Evolutionary conservation across 768 basidiomycete species (phyloP).

Genomic region (Russula abietina): DNA sequence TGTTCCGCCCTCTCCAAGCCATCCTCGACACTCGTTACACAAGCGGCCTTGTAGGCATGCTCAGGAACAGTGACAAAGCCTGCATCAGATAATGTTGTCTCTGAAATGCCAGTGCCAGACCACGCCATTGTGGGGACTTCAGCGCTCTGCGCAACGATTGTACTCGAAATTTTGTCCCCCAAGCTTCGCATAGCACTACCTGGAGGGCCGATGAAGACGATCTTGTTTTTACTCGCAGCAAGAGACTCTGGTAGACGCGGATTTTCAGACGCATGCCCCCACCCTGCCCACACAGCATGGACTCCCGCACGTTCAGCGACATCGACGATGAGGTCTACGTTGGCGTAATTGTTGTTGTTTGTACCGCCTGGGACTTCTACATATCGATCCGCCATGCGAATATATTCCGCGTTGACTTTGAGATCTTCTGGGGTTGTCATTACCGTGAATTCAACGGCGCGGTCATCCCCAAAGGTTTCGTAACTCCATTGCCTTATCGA

Average conservation of each 20-base stretch:
- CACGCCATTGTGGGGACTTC: conserved; percentile 97
- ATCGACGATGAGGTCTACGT: conserved; percentile 98
- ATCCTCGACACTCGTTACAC: conserved; percentile 82
- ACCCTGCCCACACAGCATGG: conserved; percentile 99
- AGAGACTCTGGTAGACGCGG: conserved; percentile 93
- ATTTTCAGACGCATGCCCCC: conserved; percentile 99
- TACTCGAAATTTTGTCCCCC: conserved; percentile 99
- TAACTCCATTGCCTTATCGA: conserved; percentile 99
- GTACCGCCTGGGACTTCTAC: conserved; percentile 97
- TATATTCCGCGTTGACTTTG: conserved; percentile 98
- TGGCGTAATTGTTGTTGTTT: conserved; percentile 99
- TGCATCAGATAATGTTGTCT: conserved; percentile 74
- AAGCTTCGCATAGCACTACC: conserved; percentile 98
- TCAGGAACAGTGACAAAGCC: conserved; percentile 96
- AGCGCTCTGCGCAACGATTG: conserved; percentile 96
- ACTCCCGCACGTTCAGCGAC: conserved; percentile 96
- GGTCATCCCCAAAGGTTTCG: conserved; percentile 95
- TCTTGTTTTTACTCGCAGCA: conserved; percentile 86
- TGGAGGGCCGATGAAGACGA: conserved; percentile 98
- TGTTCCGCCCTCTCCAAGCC: conserved; percentile 76
- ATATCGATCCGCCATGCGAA: conserved; percentile 99
- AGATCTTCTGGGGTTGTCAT: conserved; percentile 99
- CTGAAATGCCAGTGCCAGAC: conserved; percentile 91
- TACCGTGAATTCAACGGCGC: conserved; percentile 96
- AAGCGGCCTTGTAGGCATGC: conserved; percentile 80